Base-by-base conservation (phyloP, 1,139 yeast genomes). In the Trichomonascaceae sp. region DNA sequence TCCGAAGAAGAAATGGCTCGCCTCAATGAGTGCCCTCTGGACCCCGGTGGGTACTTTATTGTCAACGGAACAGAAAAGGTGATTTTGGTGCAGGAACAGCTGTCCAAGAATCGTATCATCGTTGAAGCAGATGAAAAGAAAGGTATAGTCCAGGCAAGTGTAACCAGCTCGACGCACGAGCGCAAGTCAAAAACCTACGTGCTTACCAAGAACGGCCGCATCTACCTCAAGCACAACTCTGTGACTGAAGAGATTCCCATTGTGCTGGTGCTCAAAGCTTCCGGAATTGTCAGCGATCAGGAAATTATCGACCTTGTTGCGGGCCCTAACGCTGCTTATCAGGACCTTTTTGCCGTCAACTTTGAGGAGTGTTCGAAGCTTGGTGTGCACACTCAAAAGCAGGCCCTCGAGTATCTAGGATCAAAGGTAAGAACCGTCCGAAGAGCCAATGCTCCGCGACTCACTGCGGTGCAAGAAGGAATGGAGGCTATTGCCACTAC, bases 31-130 rank as follows among this genome's bases (percentile, higher is more conserved):
- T 92, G 99, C 58, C 99, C 99, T 0, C 64, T 89, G 35, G 98
- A 89, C 58, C 98, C 98, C 4, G 99, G 99, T 59, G 99, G 99
- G 47, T 89, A 89, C 52, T 89, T 89, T 49, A 79, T 89, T 49
- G 97, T 89, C 31, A 89, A 89, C 54, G 99, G 99, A 55, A 89
- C 98, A 0, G 99, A 89, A 55, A 89, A 89, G 56, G 99, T 89
- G 31, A 92, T 89, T 43, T 69, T 89, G 47, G 93, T 89, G 31
- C 99, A 89, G 59, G 99, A 89, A 59, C 99, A 89, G 64, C 67
- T 89, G 54, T 79, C 94, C 35, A 89, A 89, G 60, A 89, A 89
- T 60, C 82, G 99, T 71, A 92, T 89, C 51, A 85, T 89, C 52
- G 98, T 89, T 9, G 99, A 89, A 58, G 89, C 95, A 1, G 98